Percentiles rank a stretch among this genome's conserved stretches.
These are phyloP conservation scores for Sugiyamaella smithiae DNA, from an alignment of 805 yeast species.

Conservation along the genomic window DNA sequence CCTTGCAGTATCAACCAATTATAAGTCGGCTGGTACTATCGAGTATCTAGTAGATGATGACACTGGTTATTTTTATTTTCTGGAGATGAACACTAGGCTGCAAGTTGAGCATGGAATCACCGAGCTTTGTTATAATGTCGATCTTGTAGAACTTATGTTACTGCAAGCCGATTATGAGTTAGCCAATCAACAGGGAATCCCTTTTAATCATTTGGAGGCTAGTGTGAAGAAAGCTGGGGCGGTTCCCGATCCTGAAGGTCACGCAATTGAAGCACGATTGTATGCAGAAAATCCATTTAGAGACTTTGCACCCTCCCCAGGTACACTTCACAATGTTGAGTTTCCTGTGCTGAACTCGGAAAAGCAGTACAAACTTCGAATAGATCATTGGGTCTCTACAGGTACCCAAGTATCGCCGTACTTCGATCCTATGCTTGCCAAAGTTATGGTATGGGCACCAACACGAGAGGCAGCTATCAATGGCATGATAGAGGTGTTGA, in stretches of 20 bases:
- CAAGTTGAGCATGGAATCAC: constrained; percentile 98
- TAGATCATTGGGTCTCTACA: constrained; percentile 68
- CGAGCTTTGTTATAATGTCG: constrained; percentile 89
- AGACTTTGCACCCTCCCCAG: constrained; percentile 72
- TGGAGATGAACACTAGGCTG: constrained; percentile 92
- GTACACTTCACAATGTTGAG: constrained; percentile 75
- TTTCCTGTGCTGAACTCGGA: constrained; percentile 78
- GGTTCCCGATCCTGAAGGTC: constrained; percentile 65
- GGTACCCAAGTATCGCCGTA: constrained; percentile 55
- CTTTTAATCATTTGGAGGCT: neutral
- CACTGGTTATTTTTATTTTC: constrained; percentile 84
- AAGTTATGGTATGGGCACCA: constrained; percentile 89
- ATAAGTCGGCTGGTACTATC: constrained; percentile 95
- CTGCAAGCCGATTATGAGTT: constrained; percentile 82
- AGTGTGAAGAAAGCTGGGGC: constrained; percentile 47
- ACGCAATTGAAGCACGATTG: constrained; percentile 92
- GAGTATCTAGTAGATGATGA: constrained; percentile 86
- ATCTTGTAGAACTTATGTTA: constrained; percentile 95
- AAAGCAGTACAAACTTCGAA: constrained; percentile 87
- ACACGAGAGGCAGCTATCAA: constrained; percentile 79
- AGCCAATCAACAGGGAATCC: constrained; percentile 43
- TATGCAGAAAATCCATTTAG: constrained; percentile 96
- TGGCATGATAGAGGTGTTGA: constrained; percentile 72
- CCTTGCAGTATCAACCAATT: constrained; percentile 74
- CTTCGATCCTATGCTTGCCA: constrained; percentile 93